Percentiles rank a stretch among this genome's conserved stretches.
Evolutionary conservation across 306 rosid genomes (phyloP).

Genomic region (Senna siamea): DNA sequence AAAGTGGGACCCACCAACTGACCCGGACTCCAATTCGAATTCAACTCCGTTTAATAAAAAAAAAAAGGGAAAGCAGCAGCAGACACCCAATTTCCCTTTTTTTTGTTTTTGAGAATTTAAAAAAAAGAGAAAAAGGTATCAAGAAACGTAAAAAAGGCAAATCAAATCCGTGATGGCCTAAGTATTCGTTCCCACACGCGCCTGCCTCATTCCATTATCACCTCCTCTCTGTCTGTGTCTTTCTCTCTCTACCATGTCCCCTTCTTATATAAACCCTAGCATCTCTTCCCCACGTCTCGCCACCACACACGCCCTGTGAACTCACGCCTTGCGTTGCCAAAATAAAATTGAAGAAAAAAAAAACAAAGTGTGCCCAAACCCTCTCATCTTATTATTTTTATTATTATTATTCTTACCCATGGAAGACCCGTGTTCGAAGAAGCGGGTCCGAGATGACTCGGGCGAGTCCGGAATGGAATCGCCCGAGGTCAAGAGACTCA

Average conservation of each 20-base stretch:
- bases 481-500: conserved; percentile 64
- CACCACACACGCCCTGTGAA: too few relatives aligned
- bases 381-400: too few relatives aligned
- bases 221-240: conserved; percentile 38
- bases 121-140: background rate
- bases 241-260: conserved; percentile 79
- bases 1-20: conserved; percentile 52
- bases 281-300: conserved; percentile 38
- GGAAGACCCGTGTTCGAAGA: conserved; percentile 47
- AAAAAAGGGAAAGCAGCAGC: conserved; percentile 38
- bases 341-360: too few relatives aligned
- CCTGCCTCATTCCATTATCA: conserved; percentile 69
- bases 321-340: too few relatives aligned
- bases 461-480: conserved; percentile 52
- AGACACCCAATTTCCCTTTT: conserved; percentile 35
- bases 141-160: conserved; percentile 46
- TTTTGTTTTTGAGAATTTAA: background rate
- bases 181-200: conserved; percentile 83
- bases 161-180: conserved; percentile 63
- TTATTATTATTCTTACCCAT: conserved; percentile 15
- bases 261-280: conserved; percentile 56
- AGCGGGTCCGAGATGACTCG: conserved; percentile 65
- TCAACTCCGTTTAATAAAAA: conserved; percentile 50
- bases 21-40: conserved; percentile 70
- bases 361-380: too few relatives aligned